Evolutionary conservation across 768 basidiomycete species (phyloP).

Genomic region (Lentinula lateritia): DNA sequence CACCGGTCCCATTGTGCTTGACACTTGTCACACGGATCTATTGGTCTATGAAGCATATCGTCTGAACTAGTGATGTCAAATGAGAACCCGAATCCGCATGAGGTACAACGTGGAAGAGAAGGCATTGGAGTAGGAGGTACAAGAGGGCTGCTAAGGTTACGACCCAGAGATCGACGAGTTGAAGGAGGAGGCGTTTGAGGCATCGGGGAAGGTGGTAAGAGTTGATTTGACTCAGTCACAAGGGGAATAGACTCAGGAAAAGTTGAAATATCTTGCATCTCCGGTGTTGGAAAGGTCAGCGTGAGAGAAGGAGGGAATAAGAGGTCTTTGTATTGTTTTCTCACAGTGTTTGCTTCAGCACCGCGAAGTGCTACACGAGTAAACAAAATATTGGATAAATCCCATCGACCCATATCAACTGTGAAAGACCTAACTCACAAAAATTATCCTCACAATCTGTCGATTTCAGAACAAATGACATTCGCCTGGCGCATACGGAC

Average conservation of each 20-base stretch:
- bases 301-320: slow-evolving; percentile 2
- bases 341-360: not conserved
- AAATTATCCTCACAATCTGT: not conserved
- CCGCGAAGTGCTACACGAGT: not conserved
- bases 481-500: not conserved
- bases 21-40: not conserved
- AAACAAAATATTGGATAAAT: not conserved
- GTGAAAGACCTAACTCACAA: not conserved
- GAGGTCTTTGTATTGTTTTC: not conserved
- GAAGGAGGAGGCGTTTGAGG: slow-evolving; percentile 1
- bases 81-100: slow-evolving; percentile 1
- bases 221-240: not conserved
- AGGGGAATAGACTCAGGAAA: not conserved
- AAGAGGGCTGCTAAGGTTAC: not conserved
- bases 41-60: not conserved
- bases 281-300: slow-evolving; percentile 4
- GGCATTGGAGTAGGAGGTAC: slow-evolving; percentile 4
- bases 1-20: slow-evolving; percentile 2
- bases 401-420: no score
- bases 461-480: slow-evolving; percentile 2
- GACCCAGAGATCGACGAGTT: not conserved
- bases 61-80: slow-evolving; percentile 1
- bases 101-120: not conserved
- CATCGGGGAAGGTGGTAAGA: not conserved
- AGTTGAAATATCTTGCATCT: not conserved